Percentiles rank a stretch among this genome's conserved stretches.
Conservation (phyloP, 83 land plant species). For the Diphasiastrum complanatum region DNA sequence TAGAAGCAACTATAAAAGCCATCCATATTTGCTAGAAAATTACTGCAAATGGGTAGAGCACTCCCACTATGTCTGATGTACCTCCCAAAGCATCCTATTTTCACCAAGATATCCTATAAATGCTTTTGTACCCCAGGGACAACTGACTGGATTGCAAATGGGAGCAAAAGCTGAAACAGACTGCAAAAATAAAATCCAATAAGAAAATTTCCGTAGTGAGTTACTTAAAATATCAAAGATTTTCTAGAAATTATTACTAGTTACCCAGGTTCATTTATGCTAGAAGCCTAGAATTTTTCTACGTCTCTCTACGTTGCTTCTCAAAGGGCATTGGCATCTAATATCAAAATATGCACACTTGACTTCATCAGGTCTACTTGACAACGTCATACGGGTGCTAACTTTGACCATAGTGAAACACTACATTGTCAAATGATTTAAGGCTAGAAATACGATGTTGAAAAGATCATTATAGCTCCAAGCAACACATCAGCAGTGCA, state of each 20-base stretch:
- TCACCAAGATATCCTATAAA: constrained; percentile 78
- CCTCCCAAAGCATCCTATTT: constrained; percentile 83
- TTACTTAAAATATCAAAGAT: neutral
- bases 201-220: neutral
- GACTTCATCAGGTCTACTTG: too few species aligned
- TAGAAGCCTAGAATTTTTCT: too few species aligned
- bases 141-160: constrained; percentile 75
- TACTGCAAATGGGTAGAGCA: neutral
- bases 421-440: too few species aligned
- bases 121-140: constrained; percentile 96
- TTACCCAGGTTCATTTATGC: too few species aligned
- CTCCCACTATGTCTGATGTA: constrained; percentile 3
- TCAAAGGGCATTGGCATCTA: too few species aligned
- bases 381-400: too few species aligned
- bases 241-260: constrained; percentile 5
- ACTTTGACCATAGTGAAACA: too few species aligned
- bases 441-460: too few species aligned
- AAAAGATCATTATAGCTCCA: too few species aligned
- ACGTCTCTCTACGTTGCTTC: too few species aligned
- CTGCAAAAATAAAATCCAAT: constrained; percentile 51
- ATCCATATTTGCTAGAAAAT: neutral
- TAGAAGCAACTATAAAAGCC: neutral
- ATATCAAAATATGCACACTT: too few species aligned
- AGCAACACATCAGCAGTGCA: too few species aligned
- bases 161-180: constrained; percentile 98